Base-by-base conservation (phyloP, 2,329 filamentous ascomycete genomes). In the Aureobasidium lini region DNA sequence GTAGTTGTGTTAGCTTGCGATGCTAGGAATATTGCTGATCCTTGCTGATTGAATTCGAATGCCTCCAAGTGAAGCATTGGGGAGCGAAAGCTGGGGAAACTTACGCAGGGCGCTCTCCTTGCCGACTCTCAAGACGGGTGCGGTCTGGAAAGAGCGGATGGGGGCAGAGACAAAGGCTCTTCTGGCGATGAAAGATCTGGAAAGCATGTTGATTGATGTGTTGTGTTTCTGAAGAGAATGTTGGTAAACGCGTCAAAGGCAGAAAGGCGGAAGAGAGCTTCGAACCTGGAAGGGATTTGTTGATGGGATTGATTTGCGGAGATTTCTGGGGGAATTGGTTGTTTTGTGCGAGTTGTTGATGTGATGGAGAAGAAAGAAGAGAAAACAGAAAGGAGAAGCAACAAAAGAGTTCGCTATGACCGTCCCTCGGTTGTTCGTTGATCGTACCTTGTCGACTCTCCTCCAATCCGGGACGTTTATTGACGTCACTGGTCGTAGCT, bases 81-180 rank as follows among this genome's bases (percentile, higher is more conserved):
- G 6, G 4, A 29, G 37, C 6, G 13, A 31, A 4, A 37, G 29
- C 40, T 37, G 9, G 29, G 16, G 11, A 16, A 11, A 65, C 76
- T 42, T 75, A 79, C 77, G 69, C 37, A 77, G 70, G 59, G 70
- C 67, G 40, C 70, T 68, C 66, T 79, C 77, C 69, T 79, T 79
- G 61, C 74, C 75, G 28, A 70, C 71, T 54, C 63, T 59, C 39
- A 72, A 65, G 6, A 62, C 49, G n/a, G 70, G 66, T 61, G 69
- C 71, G 40, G 73, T 73, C 63, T 70, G 71, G 65, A 77, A 75
- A 36, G 63, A 71, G 49, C 69, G 65, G 50, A 49, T 50, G 40
- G 54, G 66, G 57, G 64, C 68, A 54, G 53, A 68, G 69, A 46
- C 65, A 60, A 63, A 66, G 65, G 64, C 67, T 42, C 64, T 61